Evolutionary conservation across 495 filamentous ascomycete species (phyloP).

Genomic region (Tuber umbilicatum): DNA sequence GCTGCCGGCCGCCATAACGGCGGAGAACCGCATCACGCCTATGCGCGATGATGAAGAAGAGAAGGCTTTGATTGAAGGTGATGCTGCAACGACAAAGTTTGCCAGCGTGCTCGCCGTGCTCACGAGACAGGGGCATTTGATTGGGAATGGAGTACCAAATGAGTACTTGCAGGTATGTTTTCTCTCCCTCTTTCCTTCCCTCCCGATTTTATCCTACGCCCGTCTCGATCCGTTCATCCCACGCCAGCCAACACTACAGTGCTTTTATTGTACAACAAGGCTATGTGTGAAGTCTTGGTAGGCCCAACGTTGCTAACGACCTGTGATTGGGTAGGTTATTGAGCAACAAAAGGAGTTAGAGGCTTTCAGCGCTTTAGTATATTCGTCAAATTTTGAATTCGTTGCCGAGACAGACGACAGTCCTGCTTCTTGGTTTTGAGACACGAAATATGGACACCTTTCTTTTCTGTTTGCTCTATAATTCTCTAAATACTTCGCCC

Average conservation of each 20-base stretch:
- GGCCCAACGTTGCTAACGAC: constrained; percentile 18
- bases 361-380: constrained; percentile 88
- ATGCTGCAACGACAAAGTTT: constrained; percentile 59
- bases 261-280: neutral
- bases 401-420: constrained; percentile 32
- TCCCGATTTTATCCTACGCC: neutral
- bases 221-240: neutral
- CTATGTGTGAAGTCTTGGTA: constrained; percentile 33
- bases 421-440: constrained; percentile 19
- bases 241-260: neutral
- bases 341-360: constrained; percentile 81
- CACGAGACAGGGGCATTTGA: constrained; percentile 78
- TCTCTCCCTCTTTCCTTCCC: neutral
- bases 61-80: constrained; percentile 7
- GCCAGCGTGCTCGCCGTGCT: constrained; percentile 83
- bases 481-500: constrained; percentile 3
- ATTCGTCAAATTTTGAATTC: constrained; percentile 67
- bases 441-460: neutral
- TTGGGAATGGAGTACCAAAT: constrained; percentile 78
- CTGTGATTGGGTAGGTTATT: constrained; percentile 48
- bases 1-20: constrained; percentile 43
- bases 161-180: constrained; percentile 64
- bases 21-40: constrained; percentile 34
- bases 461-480: neutral
- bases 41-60: constrained; percentile 2